Conservation (phyloP, 768 basidiomycete species). For the Boletales sp. region DNA sequence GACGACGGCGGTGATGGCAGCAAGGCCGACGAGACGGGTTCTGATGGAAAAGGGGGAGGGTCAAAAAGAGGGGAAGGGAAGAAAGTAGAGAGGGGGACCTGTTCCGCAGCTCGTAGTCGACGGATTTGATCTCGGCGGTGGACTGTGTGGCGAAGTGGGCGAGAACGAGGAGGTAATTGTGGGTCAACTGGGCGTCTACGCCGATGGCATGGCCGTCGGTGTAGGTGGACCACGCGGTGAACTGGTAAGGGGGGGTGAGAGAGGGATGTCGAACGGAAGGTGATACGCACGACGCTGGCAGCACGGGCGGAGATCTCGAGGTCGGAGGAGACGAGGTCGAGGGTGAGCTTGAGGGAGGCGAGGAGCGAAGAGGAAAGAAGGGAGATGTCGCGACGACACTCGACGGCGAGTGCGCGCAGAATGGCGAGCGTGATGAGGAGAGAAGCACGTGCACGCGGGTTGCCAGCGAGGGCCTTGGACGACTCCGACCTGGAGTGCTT, state of each 20-base stretch:
- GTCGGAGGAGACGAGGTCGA: constrained; percentile 56
- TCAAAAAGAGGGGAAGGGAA: neutral
- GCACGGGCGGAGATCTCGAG: constrained; percentile 74
- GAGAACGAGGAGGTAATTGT: constrained; percentile 67
- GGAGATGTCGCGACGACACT: constrained; percentile 82
- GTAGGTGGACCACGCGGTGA: constrained; percentile 89
- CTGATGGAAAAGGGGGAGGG: constrained; percentile 34
- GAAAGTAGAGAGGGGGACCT: constrained; percentile 43
- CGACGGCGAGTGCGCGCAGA: constrained; percentile 75
- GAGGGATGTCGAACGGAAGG: neutral
- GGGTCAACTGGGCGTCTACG: constrained; percentile 65
- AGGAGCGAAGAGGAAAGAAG: constrained; percentile 70
- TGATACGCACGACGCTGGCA: constrained; percentile 68
- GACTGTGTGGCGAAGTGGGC: constrained; percentile 63
- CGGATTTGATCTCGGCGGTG: constrained; percentile 40
- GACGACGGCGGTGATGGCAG: constrained; percentile 74
- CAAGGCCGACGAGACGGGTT: constrained; percentile 81
- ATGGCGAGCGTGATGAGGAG: constrained; percentile 83
- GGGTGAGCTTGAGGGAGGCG: constrained; percentile 55
- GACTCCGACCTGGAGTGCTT: constrained; percentile 66
- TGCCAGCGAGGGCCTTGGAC: constrained; percentile 64
- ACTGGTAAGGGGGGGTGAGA: constrained; percentile 40
- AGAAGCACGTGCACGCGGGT: constrained; percentile 70
- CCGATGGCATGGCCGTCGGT: constrained; percentile 84
- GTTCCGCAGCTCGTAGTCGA: constrained; percentile 71